A percentile compares a stretch with the other conserved stretches of the same genome.
These are phyloP conservation scores for Scutellaria barbata DNA, from an alignment of 257 asterid species.

Conservation along the genomic window DNA sequence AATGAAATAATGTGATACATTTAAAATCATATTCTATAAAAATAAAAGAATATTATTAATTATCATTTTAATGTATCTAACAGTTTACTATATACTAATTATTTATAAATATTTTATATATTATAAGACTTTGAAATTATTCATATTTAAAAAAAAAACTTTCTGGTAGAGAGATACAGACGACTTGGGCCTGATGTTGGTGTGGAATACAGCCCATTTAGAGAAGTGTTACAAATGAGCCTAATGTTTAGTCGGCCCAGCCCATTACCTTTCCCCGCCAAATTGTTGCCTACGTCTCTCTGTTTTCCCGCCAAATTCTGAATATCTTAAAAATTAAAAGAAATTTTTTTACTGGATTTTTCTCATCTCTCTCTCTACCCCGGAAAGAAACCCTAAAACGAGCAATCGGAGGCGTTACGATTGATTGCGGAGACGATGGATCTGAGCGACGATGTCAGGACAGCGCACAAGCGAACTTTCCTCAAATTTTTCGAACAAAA, in stretches of 20 bases:
- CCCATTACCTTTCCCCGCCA: conserved; percentile 58
- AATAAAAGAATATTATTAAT: too few species aligned
- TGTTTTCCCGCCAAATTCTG: conserved; percentile 67
- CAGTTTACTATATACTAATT: too few species aligned
- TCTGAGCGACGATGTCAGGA: conserved; percentile 82
- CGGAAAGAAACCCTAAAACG: background rate
- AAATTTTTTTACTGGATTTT: background rate
- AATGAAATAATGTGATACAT: too few species aligned
- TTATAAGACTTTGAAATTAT: too few species aligned
- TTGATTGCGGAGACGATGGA: conserved; percentile 55
- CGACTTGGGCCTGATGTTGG: too few species aligned
- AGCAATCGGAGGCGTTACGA: conserved; percentile 20
- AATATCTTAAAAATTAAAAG: conserved; percentile 32
- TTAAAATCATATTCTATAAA: too few species aligned
- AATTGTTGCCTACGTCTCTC: conserved; percentile 13
- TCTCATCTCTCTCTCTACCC: background rate
- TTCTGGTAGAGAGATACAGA: too few species aligned
- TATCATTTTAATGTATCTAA: too few species aligned
- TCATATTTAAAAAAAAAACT: too few species aligned
- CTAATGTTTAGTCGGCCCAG: conserved; percentile 18
- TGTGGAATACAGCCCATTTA: too few species aligned
- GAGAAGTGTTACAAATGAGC: too few species aligned
- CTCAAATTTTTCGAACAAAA: conserved; percentile 88
- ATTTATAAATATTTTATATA: too few species aligned
- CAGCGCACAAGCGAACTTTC: conserved; percentile 80